phyloP scores from a whole-genome alignment of 2,329 filamentous ascomycete genomes.

The Chaetomiaceae sp. region DNA sequence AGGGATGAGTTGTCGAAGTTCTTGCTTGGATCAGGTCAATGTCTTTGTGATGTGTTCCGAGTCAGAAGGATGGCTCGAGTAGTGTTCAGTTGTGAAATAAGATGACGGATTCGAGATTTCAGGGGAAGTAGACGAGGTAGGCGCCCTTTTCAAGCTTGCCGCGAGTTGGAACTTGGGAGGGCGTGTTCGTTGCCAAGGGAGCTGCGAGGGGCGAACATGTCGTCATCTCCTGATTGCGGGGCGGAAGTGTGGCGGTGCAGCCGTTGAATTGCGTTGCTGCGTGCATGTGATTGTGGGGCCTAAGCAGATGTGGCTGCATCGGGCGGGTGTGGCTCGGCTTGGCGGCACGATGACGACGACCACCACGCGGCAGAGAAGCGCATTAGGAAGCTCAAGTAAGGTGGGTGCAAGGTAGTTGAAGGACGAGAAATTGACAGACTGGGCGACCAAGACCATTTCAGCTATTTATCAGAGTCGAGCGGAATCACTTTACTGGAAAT shows the following conservation, averaged over 20 bases:
- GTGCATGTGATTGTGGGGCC: background rate
- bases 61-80: too few species aligned
- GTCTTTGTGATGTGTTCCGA: too few species aligned
- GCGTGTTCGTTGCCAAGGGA: slow-evolving; percentile 14
- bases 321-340: too few species aligned
- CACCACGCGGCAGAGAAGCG: too few species aligned
- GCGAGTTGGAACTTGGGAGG: slow-evolving; percentile 7
- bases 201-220: slow-evolving; percentile 14
- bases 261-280: background rate
- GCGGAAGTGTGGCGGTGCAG: background rate
- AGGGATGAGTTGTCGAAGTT: background rate
- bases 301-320: background rate
- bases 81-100: background rate
- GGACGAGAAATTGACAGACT: too few species aligned
- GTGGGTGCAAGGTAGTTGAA: too few species aligned
- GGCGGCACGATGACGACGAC: too few species aligned
- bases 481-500: too few species aligned
- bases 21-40: background rate
- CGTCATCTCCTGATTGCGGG: slow-evolving; percentile 20
- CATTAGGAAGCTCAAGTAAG: too few species aligned
- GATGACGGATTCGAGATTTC: background rate
- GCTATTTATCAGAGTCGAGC: too few species aligned
- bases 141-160: background rate
- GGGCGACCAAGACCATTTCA: too few species aligned
- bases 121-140: background rate